Evolutionary conservation across 441 rosid genomes (phyloP).

Genomic region (Biscutella laevigata): DNA sequence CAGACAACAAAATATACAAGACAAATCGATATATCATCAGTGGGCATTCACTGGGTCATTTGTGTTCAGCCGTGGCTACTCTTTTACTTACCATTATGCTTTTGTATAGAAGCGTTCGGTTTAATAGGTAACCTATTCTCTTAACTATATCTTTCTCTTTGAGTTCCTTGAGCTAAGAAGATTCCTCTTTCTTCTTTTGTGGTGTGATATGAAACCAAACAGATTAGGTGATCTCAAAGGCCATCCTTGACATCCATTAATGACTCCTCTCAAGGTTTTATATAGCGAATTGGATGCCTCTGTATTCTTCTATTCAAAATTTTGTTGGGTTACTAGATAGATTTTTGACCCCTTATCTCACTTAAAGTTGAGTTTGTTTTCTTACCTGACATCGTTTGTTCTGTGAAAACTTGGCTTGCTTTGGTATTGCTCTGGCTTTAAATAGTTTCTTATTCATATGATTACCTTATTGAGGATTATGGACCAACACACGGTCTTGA

Average conservation of each 20-base stretch:
- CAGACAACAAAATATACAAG: slow-evolving; percentile 54
- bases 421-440: neutral
- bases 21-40: slow-evolving; percentile 48
- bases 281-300: neutral
- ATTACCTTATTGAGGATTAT: neutral
- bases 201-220: slow-evolving; percentile 28
- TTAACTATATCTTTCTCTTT: neutral
- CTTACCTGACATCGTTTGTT: too few species aligned
- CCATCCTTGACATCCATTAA: slow-evolving; percentile 30
- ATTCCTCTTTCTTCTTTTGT: neutral
- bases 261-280: neutral
- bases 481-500: neutral
- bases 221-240: slow-evolving; percentile 57
- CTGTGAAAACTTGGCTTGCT: neutral
- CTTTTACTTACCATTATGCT: slow-evolving; percentile 62
- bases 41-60: slow-evolving; percentile 70
- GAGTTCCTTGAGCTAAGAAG: neutral
- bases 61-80: slow-evolving; percentile 48
- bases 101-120: slow-evolving; percentile 42
- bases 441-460: slow-evolving; percentile 2
- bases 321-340: slow-evolving; percentile 1
- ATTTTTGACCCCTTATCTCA: neutral
- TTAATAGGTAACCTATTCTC: slow-evolving; percentile 41
- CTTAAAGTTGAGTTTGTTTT: neutral
- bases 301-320: neutral